A percentile compares a stretch with the other conserved stretches of the same genome.
Evolutionary conservation across 805 yeast genomes (phyloP).

Genomic region (Blastobotrys parvus): DNA sequence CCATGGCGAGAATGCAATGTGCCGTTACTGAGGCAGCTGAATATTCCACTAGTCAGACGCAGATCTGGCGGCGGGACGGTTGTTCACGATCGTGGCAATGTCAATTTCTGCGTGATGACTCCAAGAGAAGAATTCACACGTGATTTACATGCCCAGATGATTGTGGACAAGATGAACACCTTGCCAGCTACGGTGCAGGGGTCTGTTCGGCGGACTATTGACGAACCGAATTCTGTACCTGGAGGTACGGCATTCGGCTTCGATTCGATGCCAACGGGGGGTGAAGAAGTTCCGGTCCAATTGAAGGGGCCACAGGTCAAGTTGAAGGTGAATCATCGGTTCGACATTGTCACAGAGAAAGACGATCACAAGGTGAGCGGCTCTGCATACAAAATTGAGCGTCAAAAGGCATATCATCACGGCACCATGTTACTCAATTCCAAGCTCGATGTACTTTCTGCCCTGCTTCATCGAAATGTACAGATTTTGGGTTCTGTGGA

Average conservation of each 20-base stretch:
- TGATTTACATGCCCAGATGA: slow-evolving; percentile 42
- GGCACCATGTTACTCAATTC: slow-evolving; percentile 86
- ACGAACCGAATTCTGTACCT: not conserved
- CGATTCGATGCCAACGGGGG: not conserved
- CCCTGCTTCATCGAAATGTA: slow-evolving; percentile 46
- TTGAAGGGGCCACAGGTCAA: slow-evolving; percentile 13
- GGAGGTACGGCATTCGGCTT: slow-evolving; percentile 3
- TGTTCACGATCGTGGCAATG: slow-evolving; percentile 85
- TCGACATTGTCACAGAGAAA: slow-evolving; percentile 56
- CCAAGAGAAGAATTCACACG: slow-evolving; percentile 53
- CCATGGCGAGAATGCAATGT: slow-evolving; percentile 84
- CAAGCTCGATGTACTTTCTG: slow-evolving; percentile 47
- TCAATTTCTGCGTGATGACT: slow-evolving; percentile 76
- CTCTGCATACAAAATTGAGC: slow-evolving; percentile 80
- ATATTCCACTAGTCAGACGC: slow-evolving; percentile 67
- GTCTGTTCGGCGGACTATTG: not conserved
- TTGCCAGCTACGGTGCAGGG: slow-evolving; percentile 11
- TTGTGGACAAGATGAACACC: slow-evolving; percentile 34
- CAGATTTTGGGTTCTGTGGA: slow-evolving; percentile 34
- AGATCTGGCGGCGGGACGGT: slow-evolving; percentile 95
- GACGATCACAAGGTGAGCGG: slow-evolving; percentile 65
- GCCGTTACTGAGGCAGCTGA: slow-evolving; percentile 38
- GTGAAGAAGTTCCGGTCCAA: not conserved
- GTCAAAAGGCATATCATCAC: slow-evolving; percentile 82
- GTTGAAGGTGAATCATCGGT: slow-evolving; percentile 58